A percentile compares a stretch with the other conserved stretches of the same genome.
phyloP scores from a whole-genome alignment of 108 stramenopile species.

The Epipyxis sp. region DNA sequence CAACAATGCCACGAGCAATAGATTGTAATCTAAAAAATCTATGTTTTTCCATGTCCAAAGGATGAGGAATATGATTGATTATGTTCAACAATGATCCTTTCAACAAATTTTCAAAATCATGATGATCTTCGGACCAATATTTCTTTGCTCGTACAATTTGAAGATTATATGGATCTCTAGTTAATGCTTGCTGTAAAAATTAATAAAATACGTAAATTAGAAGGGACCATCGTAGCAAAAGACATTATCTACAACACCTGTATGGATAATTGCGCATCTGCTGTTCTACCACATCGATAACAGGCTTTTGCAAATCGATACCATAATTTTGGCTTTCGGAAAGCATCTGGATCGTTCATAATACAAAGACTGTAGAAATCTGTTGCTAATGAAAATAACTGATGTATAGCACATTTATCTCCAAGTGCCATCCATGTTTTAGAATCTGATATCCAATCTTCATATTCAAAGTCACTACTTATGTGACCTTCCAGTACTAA shows the following conservation, averaged over 20 bases:
- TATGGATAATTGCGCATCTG: slow-evolving; percentile 2
- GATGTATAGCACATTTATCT: slow-evolving; percentile 23
- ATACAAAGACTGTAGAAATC: slow-evolving; percentile 14
- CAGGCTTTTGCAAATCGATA: slow-evolving; percentile 14
- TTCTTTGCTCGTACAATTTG: neutral
- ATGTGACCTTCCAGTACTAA: neutral
- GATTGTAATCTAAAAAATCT: neutral
- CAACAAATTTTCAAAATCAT: neutral
- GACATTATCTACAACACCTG: neutral
- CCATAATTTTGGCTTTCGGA: slow-evolving; percentile 10
- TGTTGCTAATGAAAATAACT: slow-evolving; percentile 18
- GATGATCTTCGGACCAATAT: neutral
- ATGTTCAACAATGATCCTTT: too few relatives aligned
- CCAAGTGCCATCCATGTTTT: slow-evolving; percentile 8
- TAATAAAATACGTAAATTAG: neutral
- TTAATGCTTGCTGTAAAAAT: too few relatives aligned
- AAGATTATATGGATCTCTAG: too few relatives aligned
- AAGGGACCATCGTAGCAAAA: neutral
- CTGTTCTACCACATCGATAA: neutral
- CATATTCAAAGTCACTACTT: neutral
- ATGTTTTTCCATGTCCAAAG: neutral
- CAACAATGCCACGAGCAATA: neutral
- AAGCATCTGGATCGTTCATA: slow-evolving; percentile 10
- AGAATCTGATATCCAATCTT: slow-evolving; percentile 1
- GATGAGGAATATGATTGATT: neutral